These are phyloP conservation scores for Lactarius trivialis DNA, from an alignment of 768 basidiomycete genomes.

Conservation along the genomic window DNA sequence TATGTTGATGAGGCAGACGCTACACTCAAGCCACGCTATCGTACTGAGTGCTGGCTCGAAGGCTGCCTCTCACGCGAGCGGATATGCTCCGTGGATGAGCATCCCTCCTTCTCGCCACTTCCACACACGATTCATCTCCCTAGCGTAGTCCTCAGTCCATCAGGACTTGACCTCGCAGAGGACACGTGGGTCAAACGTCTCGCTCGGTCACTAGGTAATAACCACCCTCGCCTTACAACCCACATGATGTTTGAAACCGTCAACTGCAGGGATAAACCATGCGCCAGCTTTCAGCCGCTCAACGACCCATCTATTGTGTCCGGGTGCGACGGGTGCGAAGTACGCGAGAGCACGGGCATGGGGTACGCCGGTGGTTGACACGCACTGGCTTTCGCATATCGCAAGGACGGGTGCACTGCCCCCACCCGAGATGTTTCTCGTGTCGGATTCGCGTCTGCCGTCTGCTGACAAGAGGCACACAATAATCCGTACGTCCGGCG, in stretches of 20 bases:
- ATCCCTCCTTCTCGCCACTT: constrained; percentile 67
- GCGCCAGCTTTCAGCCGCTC: constrained; percentile 55
- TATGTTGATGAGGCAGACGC: constrained; percentile 51
- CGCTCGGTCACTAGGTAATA: constrained; percentile 57
- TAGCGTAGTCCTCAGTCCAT: constrained; percentile 61
- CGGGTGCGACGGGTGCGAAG: constrained; percentile 61
- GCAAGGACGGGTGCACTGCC: constrained; percentile 48
- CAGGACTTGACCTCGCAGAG: constrained; percentile 70
- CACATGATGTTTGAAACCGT: background rate
- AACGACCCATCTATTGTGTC: constrained; percentile 79
- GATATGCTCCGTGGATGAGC: constrained; percentile 60
- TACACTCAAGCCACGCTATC: constrained; percentile 45
- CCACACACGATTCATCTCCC: constrained; percentile 48
- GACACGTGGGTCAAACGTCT: constrained; percentile 60
- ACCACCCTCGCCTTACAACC: background rate
- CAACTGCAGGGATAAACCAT: constrained; percentile 44
- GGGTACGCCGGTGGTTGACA: constrained; percentile 64
- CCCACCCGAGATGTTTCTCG: constrained; percentile 30
- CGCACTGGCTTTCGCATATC: constrained; percentile 64
- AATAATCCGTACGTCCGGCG: background rate
- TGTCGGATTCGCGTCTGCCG: background rate
- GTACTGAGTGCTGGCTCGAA: constrained; percentile 95
- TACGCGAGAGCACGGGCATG: constrained; percentile 75
- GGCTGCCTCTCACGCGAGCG: constrained; percentile 70
- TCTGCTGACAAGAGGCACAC: constrained; percentile 25